A percentile compares a stretch with the other conserved stretches of the same genome.
Conservation (phyloP, 352 stramenopile genomes). For the Pythium phragmiticola region DNA sequence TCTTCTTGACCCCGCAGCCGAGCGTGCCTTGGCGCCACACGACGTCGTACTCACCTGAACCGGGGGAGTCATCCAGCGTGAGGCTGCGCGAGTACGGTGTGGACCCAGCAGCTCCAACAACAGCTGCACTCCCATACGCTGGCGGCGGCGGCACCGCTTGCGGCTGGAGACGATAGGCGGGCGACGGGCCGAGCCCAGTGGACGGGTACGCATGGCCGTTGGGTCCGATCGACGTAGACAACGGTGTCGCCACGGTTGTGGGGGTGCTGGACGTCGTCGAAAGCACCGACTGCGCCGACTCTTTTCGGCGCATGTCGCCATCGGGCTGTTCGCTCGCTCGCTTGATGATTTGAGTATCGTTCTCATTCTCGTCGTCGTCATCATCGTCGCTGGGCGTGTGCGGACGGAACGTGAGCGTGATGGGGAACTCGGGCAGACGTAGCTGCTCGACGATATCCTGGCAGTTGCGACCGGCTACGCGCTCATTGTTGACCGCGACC, state of each 20-base stretch:
- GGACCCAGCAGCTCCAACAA: background rate
- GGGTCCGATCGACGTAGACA: background rate
- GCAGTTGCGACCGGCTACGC: slow-evolving; percentile 50
- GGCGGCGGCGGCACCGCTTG: background rate
- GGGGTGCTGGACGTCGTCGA: slow-evolving; percentile 5
- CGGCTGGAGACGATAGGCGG: slow-evolving; percentile 3
- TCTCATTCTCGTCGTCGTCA: slow-evolving; percentile 20
- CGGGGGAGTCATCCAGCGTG: slow-evolving; percentile 4
- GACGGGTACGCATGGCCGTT: background rate
- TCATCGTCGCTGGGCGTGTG: slow-evolving; percentile 42
- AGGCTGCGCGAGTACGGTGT: background rate
- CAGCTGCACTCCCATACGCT: background rate
- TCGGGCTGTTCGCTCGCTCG: slow-evolving; percentile 13
- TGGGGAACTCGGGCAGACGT: slow-evolving; percentile 56
- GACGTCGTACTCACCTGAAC: slow-evolving; percentile 62
- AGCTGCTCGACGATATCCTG: slow-evolving; percentile 66
- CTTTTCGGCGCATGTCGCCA: slow-evolving; percentile 7
- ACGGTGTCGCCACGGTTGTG: background rate
- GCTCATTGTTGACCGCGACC: slow-evolving; percentile 59
- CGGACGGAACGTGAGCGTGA: slow-evolving; percentile 69
- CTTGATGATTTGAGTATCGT: background rate
- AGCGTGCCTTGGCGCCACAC: slow-evolving; percentile 72
- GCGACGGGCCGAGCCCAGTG: background rate
- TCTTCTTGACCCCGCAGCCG: slow-evolving; percentile 73
- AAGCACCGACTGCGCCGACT: slow-evolving; percentile 9